phyloP scores from a whole-genome alignment of 768 basidiomycete species.

The Clathrus columnatus region DNA sequence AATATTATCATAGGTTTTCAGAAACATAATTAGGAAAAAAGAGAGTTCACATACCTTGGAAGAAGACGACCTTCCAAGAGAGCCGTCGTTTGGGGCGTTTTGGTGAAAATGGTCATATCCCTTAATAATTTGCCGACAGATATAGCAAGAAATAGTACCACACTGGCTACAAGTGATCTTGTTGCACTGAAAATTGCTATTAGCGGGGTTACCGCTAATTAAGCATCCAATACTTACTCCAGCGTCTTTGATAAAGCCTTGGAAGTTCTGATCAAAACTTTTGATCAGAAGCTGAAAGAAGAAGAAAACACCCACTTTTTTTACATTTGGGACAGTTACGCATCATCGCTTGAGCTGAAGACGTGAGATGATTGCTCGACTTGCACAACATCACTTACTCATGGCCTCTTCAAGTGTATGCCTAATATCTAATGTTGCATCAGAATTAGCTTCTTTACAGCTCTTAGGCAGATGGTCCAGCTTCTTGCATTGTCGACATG shows the following conservation, averaged over 20 bases:
- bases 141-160: constrained; percentile 67
- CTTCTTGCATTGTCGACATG: constrained; percentile 74
- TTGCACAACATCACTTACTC: constrained; percentile 42
- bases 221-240: constrained; percentile 42
- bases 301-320: constrained; percentile 44
- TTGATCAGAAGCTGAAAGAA: constrained; percentile 8
- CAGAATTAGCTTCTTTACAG: constrained; percentile 72
- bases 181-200: constrained; percentile 60
- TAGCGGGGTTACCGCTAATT: not conserved
- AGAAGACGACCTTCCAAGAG: constrained; percentile 19
- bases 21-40: constrained; percentile 4
- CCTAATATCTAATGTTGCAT: constrained; percentile 62
- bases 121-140: constrained; percentile 63
- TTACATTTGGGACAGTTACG: constrained; percentile 81
- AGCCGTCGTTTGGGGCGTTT: not conserved
- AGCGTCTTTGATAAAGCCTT: constrained; percentile 71
- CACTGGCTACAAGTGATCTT: constrained; percentile 83
- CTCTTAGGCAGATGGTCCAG: constrained; percentile 73
- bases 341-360: constrained; percentile 67
- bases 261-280: not conserved
- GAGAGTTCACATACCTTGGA: constrained; percentile 4
- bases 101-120: constrained; percentile 74
- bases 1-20: constrained; percentile 15
- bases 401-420: constrained; percentile 89
- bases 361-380: not conserved